Percentiles rank a stretch among this genome's conserved stretches.
Evolutionary conservation across 805 yeast genomes (phyloP).

Genomic region (Candida loeiensis): DNA sequence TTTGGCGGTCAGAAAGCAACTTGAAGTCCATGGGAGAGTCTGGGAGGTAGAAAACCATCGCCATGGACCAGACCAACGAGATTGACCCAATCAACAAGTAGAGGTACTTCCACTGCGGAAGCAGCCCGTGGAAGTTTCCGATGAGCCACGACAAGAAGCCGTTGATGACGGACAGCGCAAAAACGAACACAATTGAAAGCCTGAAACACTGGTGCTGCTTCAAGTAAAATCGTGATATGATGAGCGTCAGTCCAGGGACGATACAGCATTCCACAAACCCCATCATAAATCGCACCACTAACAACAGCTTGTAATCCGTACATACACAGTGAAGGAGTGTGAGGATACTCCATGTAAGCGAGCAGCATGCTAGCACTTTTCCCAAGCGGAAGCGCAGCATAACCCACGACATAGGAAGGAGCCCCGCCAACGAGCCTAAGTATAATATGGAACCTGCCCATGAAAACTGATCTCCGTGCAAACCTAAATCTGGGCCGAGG

Average conservation of each 20-base stretch:
- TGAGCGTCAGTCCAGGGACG: slow-evolving; percentile 7
- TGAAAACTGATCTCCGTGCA: slow-evolving; percentile 11
- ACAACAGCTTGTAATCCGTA: slow-evolving; percentile 2
- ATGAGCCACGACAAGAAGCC: slow-evolving; percentile 11
- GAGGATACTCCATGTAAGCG: slow-evolving; percentile 6
- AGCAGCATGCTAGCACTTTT: slow-evolving; percentile 6
- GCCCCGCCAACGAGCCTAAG: slow-evolving; percentile 10
- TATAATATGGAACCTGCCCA: slow-evolving; percentile 12
- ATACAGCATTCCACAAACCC: slow-evolving; percentile 9
- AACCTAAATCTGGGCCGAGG: slow-evolving; percentile 6
- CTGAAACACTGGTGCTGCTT: slow-evolving; percentile 8
- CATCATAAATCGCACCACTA: slow-evolving; percentile 8
- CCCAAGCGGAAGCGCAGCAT: slow-evolving; percentile 9
- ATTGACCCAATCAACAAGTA: slow-evolving; percentile 9
- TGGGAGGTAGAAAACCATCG: slow-evolving; percentile 12
- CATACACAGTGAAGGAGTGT: slow-evolving; percentile 6
- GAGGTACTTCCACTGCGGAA: slow-evolving; percentile 11
- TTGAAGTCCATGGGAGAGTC: slow-evolving; percentile 10
- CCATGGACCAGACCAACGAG: slow-evolving; percentile 7
- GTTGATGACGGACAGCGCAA: slow-evolving; percentile 11
- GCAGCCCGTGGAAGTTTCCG: slow-evolving; percentile 9
- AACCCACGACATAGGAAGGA: slow-evolving; percentile 9
- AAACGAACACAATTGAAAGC: slow-evolving; percentile 7
- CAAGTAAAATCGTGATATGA: slow-evolving; percentile 6
- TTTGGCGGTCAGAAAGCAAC: slow-evolving; percentile 10